Base-by-base conservation (phyloP, 202 grass and related monocot species). In the Panicum hallii region DNA sequence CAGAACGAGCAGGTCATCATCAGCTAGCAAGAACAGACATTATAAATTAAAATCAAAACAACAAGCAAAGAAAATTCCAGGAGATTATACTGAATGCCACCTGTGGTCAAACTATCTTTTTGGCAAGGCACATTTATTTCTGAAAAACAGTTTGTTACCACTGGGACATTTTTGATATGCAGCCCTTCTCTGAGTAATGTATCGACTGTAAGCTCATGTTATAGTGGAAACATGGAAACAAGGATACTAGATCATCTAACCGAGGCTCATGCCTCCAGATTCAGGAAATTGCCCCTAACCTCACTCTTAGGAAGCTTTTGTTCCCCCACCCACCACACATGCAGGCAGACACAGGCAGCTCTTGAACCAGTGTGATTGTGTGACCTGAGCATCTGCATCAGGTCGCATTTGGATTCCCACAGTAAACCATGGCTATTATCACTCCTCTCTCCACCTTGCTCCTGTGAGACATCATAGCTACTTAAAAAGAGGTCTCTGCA, bases 1-100 rank as follows among this genome's bases (percentile, higher is more conserved):
- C 74, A 52, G 5, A 69, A 81, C 7, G 19, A 4, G 36, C 49
- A 85, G 44, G 46, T 60, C 28, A 78, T 46, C 64, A 75, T 20
- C 63, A 76, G 75, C 13, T 77, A 70, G 42, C 11, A 50, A 90
- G 49, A 69, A 26, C 50, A 71, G 15, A 38, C 32, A 61, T 69
- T 38, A 75, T 12, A 85, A 60, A 76, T 17, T 52, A 77, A 50
- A 66, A 57, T 11, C 5, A 77, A 65, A 75, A 63, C 17, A 53
- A 67, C 26, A 79, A 60, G 20, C 38, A 43, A 45, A 45, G 13
- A 3, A 32, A 62, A 78, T 30, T 45, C 47, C 7, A 63, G n/a
- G 63, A 17, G n/a, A 46, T 23, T 70, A 70, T 70, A 47, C 11
- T 47, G 20, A 47, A 28, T 46, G 67, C 11, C 20, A 45, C 5